phyloP scores from a whole-genome alignment of 1,284 basidiomycete genomes.

The Cutaneotrichosporon sp. region DNA sequence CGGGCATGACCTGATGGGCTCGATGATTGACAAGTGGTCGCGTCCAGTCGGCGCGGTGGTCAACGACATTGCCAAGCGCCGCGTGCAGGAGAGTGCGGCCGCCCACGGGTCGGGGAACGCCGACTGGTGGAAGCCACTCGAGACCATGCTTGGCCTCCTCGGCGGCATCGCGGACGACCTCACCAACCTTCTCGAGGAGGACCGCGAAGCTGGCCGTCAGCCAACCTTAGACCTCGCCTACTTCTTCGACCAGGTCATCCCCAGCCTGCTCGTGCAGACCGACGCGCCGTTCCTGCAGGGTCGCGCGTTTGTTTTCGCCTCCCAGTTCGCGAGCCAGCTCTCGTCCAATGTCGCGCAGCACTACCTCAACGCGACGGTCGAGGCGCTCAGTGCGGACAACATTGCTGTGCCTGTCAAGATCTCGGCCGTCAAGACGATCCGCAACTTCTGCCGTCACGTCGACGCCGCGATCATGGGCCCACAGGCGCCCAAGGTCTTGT shows the following conservation, averaged over 20 bases:
- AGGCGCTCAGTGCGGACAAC: slow-evolving; percentile 72
- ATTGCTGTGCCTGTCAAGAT: slow-evolving; percentile 84
- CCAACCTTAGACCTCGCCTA: slow-evolving; percentile 74
- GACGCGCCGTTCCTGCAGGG: slow-evolving; percentile 91
- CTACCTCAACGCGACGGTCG: slow-evolving; percentile 82
- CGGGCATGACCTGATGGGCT: slow-evolving; percentile 76
- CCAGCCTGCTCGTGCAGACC: slow-evolving; percentile 65
- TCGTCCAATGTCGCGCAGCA: slow-evolving; percentile 71
- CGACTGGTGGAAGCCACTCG: slow-evolving; percentile 76
- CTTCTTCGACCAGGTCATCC: slow-evolving; percentile 75
- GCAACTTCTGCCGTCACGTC: slow-evolving; percentile 64
- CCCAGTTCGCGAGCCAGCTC: slow-evolving; percentile 77
- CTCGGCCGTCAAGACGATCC: slow-evolving; percentile 86
- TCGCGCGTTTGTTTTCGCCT: slow-evolving; percentile 90
- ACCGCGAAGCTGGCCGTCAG: slow-evolving; percentile 61
- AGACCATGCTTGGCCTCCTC: slow-evolving; percentile 79
- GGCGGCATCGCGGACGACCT: slow-evolving; percentile 80
- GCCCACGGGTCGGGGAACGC: slow-evolving; percentile 36
- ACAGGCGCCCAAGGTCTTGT: slow-evolving; percentile 73
- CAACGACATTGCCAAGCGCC: slow-evolving; percentile 61
- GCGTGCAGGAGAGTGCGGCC: slow-evolving; percentile 40
- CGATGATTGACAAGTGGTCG: slow-evolving; percentile 69
- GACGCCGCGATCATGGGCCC: slow-evolving; percentile 60
- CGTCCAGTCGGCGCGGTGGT: slow-evolving; percentile 62
- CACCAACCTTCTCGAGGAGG: slow-evolving; percentile 72